Evolutionary conservation across 371 early-diverging fungal genomes (phyloP), one percentile per base, ranked within the genome.

Genomic region (Mortierella polycephala): DNA sequence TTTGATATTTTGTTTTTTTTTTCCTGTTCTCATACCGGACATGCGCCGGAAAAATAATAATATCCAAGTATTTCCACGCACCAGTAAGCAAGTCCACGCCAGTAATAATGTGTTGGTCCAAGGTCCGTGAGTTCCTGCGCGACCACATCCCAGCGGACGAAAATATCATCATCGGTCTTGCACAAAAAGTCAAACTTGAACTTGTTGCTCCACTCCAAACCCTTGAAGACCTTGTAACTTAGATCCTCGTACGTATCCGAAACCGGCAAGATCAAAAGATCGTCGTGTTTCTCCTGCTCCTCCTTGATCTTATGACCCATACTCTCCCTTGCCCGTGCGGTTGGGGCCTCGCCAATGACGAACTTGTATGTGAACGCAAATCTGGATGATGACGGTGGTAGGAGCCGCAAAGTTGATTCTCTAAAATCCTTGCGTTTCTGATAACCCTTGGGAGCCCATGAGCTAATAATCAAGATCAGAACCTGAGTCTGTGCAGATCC

Each of bases 101-200:
- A 90, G 53, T 87, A 84, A 20, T 83, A 82, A 39, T 74, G 77
- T 5, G 81, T 73, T 46, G 72, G 70, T 5, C 84, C 85, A 10
- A 86, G 74, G 7, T 74, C 70, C 16, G 54, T 62, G 18, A 87
- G 65, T 53, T 89, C 89, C 11, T 57, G 54, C 4, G 69, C 60
- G 8, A 90, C 67, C 6, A 70, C 66, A 67, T 90, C 89, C 85
- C 85, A 88, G n/a, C 89, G 83, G 5, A 87, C 85, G 82, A 89
- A 90, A 21, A 89, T 84, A 65, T 90, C 87, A 45, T 90, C 89
- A 12, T 88, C 84, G 3, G 90, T 87, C 62, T 90, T 90, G 68
- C 88, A 71, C 11, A 90, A 57, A 41, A 85, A 89, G 54, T 89
- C 86, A 65, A 85, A 87, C 14, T 83, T 56, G 60, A 81, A 74